Conservation (phyloP, 495 filamentous ascomycete genomes). For the Daldinia loculata region DNA sequence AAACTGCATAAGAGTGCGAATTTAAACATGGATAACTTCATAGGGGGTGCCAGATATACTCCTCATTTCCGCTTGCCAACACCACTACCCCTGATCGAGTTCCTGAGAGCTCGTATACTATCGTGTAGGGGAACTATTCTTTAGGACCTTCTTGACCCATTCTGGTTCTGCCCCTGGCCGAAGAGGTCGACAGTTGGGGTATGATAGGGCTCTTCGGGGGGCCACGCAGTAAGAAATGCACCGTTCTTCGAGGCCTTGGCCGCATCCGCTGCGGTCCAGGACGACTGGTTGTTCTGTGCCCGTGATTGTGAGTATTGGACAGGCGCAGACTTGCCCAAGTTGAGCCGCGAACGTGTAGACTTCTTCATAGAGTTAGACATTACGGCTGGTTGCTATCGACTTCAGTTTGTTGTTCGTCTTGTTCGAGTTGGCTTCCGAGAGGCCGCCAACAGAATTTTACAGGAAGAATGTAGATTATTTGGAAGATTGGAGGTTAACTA, state of each 20-base stretch:
- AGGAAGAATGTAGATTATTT: neutral
- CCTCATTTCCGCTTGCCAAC: neutral
- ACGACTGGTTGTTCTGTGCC: slow-evolving; percentile 4
- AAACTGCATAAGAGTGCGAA: neutral
- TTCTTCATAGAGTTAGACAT: slow-evolving; percentile 35
- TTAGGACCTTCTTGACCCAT: neutral
- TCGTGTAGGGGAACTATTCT: neutral
- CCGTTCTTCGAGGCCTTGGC: slow-evolving; percentile 40
- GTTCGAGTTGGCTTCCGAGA: neutral
- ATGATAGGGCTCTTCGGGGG: slow-evolving; percentile 40
- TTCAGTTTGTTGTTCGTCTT: neutral
- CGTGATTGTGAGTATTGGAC: slow-evolving; percentile 8
- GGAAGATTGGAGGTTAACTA: neutral
- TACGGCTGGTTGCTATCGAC: neutral
- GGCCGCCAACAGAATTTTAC: neutral
- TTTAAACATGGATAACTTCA: neutral
- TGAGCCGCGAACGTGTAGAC: slow-evolving; percentile 14
- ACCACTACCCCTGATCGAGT: neutral
- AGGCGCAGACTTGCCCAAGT: slow-evolving; percentile 13
- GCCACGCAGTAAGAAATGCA: slow-evolving; percentile 45
- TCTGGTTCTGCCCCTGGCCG: neutral
- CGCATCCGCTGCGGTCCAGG: slow-evolving; percentile 44
- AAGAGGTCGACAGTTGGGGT: slow-evolving; percentile 19
- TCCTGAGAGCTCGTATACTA: neutral
- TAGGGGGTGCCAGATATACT: neutral